Evolutionary conservation across 176 grass and related monocot species (phyloP).

Genomic region (Musa itinerans): DNA sequence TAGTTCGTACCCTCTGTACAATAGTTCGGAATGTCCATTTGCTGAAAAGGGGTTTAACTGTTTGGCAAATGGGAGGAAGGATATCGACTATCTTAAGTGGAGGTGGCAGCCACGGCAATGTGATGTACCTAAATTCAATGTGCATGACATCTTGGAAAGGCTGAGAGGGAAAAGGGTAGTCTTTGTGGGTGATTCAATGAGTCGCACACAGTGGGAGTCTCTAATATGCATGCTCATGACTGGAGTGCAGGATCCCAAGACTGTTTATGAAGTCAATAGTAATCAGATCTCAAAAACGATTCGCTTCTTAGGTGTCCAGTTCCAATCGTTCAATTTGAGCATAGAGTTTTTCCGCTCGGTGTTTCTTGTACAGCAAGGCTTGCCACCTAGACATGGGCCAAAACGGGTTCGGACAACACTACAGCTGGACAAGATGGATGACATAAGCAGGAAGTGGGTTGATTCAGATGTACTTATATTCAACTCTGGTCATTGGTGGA

Average conservation of each 20-base stretch:
- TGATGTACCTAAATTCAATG: slow-evolving; percentile 51
- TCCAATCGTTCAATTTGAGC: slow-evolving; percentile 62
- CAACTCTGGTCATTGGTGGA: slow-evolving; percentile 99
- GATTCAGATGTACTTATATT: slow-evolving; percentile 78
- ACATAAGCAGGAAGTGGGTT: slow-evolving; percentile 53
- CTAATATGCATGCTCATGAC: slow-evolving; percentile 97
- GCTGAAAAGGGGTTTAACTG: slow-evolving; percentile 87
- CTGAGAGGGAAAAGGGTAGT: slow-evolving; percentile 77
- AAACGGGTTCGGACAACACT: slow-evolving; percentile 50
- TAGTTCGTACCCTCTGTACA: slow-evolving; percentile 54
- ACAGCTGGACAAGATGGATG: slow-evolving; percentile 78
- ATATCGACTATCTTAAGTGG: slow-evolving; percentile 79
- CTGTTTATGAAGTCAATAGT: slow-evolving; percentile 83
- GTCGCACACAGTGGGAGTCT: slow-evolving; percentile 92
- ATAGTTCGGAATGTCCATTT: slow-evolving; percentile 82
- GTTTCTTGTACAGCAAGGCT: slow-evolving; percentile 80
- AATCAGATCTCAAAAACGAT: slow-evolving; percentile 86
- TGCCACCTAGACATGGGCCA: slow-evolving; percentile 29
- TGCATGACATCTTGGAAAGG: slow-evolving; percentile 35
- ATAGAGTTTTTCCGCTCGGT: slow-evolving; percentile 79
- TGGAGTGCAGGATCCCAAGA: slow-evolving; percentile 54
- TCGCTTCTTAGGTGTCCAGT: slow-evolving; percentile 72
- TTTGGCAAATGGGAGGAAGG: slow-evolving; percentile 76
- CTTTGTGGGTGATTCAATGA: slow-evolving; percentile 94
- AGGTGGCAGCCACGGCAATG: slow-evolving; percentile 79